These are phyloP conservation scores for Saksenaea oblongispora DNA, from an alignment of 371 early-diverging fungal species.

Conservation along the genomic window DNA sequence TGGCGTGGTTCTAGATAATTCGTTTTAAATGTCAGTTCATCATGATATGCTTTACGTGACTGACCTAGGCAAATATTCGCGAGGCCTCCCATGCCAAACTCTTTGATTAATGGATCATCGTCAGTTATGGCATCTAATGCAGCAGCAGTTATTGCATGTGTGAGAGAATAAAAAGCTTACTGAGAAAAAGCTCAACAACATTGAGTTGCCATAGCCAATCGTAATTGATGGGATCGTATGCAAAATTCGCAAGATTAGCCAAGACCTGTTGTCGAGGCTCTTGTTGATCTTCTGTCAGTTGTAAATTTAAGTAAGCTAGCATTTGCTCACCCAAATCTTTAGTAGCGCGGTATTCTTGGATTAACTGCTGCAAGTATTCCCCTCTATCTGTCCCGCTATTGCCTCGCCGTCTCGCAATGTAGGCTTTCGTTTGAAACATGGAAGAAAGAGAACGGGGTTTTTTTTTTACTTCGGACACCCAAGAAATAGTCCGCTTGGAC, in stretches of 20 bases:
- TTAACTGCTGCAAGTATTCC: slow-evolving; percentile 2
- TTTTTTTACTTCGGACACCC: too few relatives aligned
- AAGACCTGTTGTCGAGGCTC: slow-evolving; percentile 56
- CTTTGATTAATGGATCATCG: slow-evolving; percentile 34
- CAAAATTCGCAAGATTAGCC: slow-evolving; percentile 63
- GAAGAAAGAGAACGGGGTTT: background rate
- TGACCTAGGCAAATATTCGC: slow-evolving; percentile 54
- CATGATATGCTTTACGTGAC: background rate
- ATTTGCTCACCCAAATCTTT: background rate
- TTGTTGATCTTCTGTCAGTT: slow-evolving; percentile 10
- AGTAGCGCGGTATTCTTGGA: slow-evolving; percentile 2
- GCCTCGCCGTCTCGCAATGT: slow-evolving; percentile 1
- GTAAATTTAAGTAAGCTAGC: background rate
- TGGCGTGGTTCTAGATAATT: slow-evolving; percentile 34
- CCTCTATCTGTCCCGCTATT: background rate
- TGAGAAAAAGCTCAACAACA: slow-evolving; percentile 51
- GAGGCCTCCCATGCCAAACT: slow-evolving; percentile 56
- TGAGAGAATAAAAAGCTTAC: slow-evolving; percentile 18
- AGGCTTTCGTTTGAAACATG: background rate
- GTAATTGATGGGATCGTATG: slow-evolving; percentile 65
- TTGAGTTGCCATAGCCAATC: slow-evolving; percentile 46
- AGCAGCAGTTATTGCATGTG: background rate
- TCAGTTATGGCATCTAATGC: slow-evolving; percentile 27
- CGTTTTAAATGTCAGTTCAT: background rate
- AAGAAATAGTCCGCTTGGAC: too few relatives aligned